Evolutionary conservation across 768 basidiomycete species (phyloP), one percentile per base, ranked within the genome.

Genomic region (Lepiota venenata): DNA sequence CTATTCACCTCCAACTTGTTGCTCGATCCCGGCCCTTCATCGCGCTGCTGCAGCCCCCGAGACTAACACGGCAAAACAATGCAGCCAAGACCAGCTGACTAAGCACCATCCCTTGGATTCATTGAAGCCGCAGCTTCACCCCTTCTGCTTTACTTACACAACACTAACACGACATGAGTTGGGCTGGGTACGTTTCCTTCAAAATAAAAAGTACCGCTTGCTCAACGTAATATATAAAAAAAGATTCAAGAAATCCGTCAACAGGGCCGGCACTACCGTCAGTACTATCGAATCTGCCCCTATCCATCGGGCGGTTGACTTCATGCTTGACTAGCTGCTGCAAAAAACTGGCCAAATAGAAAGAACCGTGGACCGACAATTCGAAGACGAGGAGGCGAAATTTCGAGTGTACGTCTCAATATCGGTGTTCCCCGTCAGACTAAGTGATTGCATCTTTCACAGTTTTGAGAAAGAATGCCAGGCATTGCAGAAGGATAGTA

Each of bases 331-430:
- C 52, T 59, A 93, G 91, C 80, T 98, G 63, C 80, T 96, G 68
- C 95, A 98, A 78, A 98, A 98, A 83, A 96, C 95, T 1, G 96
- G 96, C 52, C 95, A 98, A 72, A 93, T 98, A 56, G 96, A 98
- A 67, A 80, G 94, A 25, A 98, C 96, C 0, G 83, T 97, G 21
- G 96, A 98, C 71, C 76, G 91, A 47, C 94, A 98, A 64, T 98
- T 97, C 64, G 78, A 87, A 12, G 88, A 94, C 55, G 95, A 97
- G 69, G 93, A 97, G 68, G 82, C 85, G 45, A 91, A 94, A 66
- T 98, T 85, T 76, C 83, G 85, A 74, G 81, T 81, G 95, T 97
- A 68, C 68, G 92, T 74, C 11, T 32, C 40, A 25, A 36, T 59
- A 35, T 7, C 21, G 25, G 20, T 36, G 22, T 38, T 48, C 45